phyloP scores from a whole-genome alignment of 1,284 basidiomycete genomes.

The Ustilago trichophora region DNA sequence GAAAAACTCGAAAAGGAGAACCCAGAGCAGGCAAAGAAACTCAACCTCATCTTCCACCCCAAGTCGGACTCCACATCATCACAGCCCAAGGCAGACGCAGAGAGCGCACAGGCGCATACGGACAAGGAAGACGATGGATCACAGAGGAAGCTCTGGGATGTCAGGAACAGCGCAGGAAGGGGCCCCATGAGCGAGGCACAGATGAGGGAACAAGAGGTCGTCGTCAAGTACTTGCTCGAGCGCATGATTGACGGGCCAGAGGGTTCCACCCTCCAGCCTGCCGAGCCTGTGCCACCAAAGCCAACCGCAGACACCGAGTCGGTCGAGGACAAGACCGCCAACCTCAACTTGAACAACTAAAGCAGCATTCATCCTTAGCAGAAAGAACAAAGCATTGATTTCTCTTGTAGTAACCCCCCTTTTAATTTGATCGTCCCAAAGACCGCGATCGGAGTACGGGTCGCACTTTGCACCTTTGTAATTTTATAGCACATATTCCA shows the following conservation, averaged over 20 bases:
- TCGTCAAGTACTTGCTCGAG: slow-evolving; percentile 60
- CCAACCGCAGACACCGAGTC: not conserved
- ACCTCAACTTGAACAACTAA: slow-evolving; percentile 22
- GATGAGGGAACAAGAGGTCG: slow-evolving; percentile 58
- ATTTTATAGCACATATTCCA: no score
- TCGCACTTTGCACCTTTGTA: no score
- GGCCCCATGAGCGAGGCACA: slow-evolving; percentile 66
- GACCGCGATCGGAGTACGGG: no score
- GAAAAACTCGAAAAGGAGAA: slow-evolving; percentile 41
- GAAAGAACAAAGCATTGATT: no score
- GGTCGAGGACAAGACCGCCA: slow-evolving; percentile 20
- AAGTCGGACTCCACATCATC: slow-evolving; percentile 1
- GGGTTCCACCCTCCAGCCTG: slow-evolving; percentile 14
- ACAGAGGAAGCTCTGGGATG: slow-evolving; percentile 62
- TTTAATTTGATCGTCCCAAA: no score
- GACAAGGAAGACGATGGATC: slow-evolving; percentile 43
- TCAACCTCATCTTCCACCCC: slow-evolving; percentile 38
- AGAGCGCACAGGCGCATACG: not conserved
- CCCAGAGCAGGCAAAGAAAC: slow-evolving; percentile 27
- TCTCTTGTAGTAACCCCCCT: no score
- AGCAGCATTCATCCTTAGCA: no score
- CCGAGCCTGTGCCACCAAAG: slow-evolving; percentile 24
- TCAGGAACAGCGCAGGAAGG: slow-evolving; percentile 59
- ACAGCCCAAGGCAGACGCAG: slow-evolving; percentile 10
- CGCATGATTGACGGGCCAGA: slow-evolving; percentile 49